Evolutionary conservation across 441 rosid species (phyloP).

Genomic region (Brassica balearica): DNA sequence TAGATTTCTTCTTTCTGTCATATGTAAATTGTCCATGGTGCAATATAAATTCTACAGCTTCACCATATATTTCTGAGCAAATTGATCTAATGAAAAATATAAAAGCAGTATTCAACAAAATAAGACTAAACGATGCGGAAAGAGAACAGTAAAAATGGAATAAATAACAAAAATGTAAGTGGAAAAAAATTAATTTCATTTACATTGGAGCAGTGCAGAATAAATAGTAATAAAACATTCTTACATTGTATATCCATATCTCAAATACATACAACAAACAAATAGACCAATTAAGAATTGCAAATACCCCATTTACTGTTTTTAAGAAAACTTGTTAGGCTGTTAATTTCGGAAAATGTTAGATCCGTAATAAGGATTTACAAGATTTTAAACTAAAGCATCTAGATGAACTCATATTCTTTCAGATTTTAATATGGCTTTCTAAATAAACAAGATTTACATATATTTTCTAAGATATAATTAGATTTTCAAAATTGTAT

Average conservation of each 20-base stretch:
- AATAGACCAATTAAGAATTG: background rate
- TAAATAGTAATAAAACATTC: background rate
- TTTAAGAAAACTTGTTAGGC: background rate
- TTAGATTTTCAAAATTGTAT: background rate
- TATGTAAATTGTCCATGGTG: conserved; percentile 10
- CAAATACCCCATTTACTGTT: too few relatives aligned
- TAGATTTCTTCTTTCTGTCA: conserved; percentile 2
- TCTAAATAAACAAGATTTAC: background rate
- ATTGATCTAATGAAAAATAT: background rate
- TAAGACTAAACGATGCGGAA: background rate
- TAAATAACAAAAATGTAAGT: background rate
- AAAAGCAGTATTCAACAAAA: background rate
- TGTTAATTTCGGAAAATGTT: background rate
- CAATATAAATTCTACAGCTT: conserved; percentile 14
- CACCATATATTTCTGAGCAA: background rate
- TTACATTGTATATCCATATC: background rate
- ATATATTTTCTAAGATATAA: background rate
- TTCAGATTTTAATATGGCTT: background rate
- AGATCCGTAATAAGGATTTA: background rate
- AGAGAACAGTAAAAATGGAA: background rate
- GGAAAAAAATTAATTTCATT: background rate
- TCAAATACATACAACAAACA: background rate
- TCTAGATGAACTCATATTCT: background rate
- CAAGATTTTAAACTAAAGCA: background rate
- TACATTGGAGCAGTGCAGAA: background rate